A percentile compares a stretch with the other conserved stretches of the same genome.
These are phyloP conservation scores for Balakata baccata DNA, from an alignment of 345 rosid genomes.

Conservation along the genomic window DNA sequence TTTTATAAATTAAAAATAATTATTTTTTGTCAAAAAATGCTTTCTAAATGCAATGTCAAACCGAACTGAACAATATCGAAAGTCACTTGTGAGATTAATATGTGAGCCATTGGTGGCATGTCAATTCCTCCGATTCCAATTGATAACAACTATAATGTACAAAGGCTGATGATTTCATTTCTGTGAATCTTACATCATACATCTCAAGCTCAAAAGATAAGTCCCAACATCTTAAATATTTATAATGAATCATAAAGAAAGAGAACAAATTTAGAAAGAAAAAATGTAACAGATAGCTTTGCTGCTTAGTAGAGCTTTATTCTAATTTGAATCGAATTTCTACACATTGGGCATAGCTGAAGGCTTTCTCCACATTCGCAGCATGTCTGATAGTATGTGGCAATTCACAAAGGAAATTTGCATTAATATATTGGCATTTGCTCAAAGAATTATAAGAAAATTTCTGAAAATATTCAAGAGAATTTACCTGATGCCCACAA, in stretches of 20 bases:
- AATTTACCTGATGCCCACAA: constrained; percentile 91
- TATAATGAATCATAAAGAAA: constrained; percentile 16
- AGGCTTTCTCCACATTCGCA: constrained; percentile 80
- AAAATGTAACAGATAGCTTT: not conserved
- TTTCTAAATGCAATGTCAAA: too few species aligned
- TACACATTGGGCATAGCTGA: constrained; percentile 72
- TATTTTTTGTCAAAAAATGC: too few species aligned
- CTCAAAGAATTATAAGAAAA: not conserved
- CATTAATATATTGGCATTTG: not conserved
- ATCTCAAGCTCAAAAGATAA: constrained; percentile 26
- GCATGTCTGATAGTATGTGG: constrained; percentile 56
- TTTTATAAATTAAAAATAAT: too few species aligned
- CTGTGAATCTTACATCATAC: constrained; percentile 9
- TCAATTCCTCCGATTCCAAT: too few species aligned
- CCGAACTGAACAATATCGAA: too few species aligned
- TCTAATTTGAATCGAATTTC: constrained; percentile 66
- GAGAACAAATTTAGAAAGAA: not conserved
- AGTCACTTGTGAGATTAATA: too few species aligned
- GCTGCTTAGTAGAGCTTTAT: constrained; percentile 68
- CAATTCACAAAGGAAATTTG: constrained; percentile 14
- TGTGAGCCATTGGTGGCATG: too few species aligned
- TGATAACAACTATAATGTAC: not conserved
- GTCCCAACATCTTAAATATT: constrained; percentile 7
- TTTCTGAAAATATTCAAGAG: too few species aligned
- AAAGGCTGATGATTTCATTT: constrained; percentile 2